Evolutionary conservation across 345 rosid species (phyloP).

Genomic region (Syzygium aqueum): DNA sequence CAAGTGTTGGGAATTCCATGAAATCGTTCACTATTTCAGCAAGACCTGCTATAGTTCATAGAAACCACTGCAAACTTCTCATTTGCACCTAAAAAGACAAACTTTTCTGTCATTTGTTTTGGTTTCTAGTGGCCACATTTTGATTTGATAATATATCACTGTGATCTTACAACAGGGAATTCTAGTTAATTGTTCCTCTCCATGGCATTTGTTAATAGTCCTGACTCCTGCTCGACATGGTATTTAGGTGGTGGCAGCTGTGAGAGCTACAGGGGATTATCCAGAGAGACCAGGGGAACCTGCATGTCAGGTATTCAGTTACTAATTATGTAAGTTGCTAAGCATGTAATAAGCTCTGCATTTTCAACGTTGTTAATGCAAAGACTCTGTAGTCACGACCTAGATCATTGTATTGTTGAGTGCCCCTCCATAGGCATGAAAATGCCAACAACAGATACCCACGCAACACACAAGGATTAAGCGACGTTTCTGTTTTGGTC

Average conservation of each 20-base stretch:
- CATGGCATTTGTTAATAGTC: neutral
- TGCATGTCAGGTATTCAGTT: constrained; percentile 61
- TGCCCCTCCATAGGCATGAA: neutral
- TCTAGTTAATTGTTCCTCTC: neutral
- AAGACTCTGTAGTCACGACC: neutral
- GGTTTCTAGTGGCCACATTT: neutral
- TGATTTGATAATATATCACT: neutral
- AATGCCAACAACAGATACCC: neutral
- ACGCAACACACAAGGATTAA: neutral
- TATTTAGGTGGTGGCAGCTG: constrained; percentile 60
- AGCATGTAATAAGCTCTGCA: constrained; percentile 65
- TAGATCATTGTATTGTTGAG: neutral
- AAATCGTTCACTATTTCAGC: neutral
- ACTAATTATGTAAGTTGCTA: constrained; percentile 24
- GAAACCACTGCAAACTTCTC: neutral
- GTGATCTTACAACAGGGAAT: neutral
- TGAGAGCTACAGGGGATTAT: constrained; percentile 71
- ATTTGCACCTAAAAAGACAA: neutral
- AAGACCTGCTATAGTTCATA: neutral
- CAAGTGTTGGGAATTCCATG: neutral
- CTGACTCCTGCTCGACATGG: neutral
- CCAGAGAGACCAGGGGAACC: constrained; percentile 86
- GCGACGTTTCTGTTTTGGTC: neutral
- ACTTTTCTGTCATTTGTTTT: neutral
- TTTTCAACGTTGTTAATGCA: constrained; percentile 8